phyloP scores from a whole-genome alignment of 2,329 filamentous ascomycete species.

The Alternaria metachromatica region DNA sequence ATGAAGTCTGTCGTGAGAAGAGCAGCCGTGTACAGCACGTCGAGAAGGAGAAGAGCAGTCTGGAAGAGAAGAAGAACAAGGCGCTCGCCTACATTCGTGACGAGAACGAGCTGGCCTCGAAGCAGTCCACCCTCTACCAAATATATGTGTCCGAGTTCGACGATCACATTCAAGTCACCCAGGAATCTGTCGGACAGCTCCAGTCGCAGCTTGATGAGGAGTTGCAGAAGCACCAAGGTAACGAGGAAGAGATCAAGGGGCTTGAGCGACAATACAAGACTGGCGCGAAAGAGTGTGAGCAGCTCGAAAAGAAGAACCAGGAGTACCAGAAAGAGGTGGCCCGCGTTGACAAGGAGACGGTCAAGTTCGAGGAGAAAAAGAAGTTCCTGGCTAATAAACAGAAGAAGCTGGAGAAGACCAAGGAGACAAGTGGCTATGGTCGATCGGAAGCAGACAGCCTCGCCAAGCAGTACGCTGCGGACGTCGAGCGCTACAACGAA shows the following conservation, averaged over 20 bases:
- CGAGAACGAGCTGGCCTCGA: constrained; percentile 89
- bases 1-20: constrained; percentile 95
- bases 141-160: constrained; percentile 87
- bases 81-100: constrained; percentile 87
- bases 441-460: constrained; percentile 77
- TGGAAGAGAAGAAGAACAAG: constrained; percentile 97
- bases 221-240: constrained; percentile 88
- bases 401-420: constrained; percentile 92
- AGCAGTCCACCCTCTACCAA: constrained; percentile 92
- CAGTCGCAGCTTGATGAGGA: constrained; percentile 86
- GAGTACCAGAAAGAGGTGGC: constrained; percentile 83
- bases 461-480: constrained; percentile 76
- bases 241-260: constrained; percentile 86
- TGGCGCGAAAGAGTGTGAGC: constrained; percentile 82
- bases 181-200: constrained; percentile 90
- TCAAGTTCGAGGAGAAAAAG: constrained; percentile 97
- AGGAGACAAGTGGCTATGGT: constrained; percentile 76
- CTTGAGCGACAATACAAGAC: constrained; percentile 84
- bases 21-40: constrained; percentile 95
- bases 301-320: constrained; percentile 81
- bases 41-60: constrained; percentile 90
- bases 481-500: constrained; percentile 77
- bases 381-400: constrained; percentile 91
- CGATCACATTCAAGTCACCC: constrained; percentile 85
- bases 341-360: constrained; percentile 92